Base-by-base conservation (phyloP, 2,329 filamentous ascomycete species). In the Didymella glomerata region DNA sequence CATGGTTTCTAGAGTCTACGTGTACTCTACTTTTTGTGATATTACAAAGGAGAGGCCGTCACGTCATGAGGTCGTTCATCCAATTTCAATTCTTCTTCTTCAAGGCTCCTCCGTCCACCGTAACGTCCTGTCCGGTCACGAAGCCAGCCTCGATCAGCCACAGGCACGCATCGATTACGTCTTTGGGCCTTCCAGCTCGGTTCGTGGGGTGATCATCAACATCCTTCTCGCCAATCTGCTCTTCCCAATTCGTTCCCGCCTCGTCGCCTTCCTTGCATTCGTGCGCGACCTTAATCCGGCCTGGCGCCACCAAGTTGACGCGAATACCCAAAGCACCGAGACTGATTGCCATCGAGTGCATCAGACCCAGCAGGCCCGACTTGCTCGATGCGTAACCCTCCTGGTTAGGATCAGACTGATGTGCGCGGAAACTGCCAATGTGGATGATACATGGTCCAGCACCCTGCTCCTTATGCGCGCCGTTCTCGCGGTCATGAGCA, bases 351-450 rank as follows among this genome's bases (percentile, higher is more conserved):
- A 84, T 79, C 27, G 78, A 79, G 62, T 84, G 82, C 69, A 80
- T 82, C 57, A 85, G 62, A 0, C 83, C 83, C 11, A 84, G 68
- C 48, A 85, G 70, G 0, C 82, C 83, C 3, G 82, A 80, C 70
- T 85, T 85, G 11, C 80, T 83, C 0, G 82, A 76, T 18, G 81
- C 82, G 66, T 84, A 83, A 2, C 80, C 80, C 61, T 83, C 81
- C 62, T 82, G 80, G 64, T 83, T 82, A 4, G 78, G 76, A 63
- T 83, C 81, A 28, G 74, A 78, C 60, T 80, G 78, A 36, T 79
- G 71, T 16, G 80, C 80, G 11, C 81, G 78, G 71, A 82, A 82
- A 27, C 78, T 80, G 25, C 78, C 77, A 57, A 83, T 77, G 63
- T 80, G 78, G 41, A 82, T 76, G 62, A 83, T 81, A 55, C 79